Evolutionary conservation across 2,329 filamentous ascomycete genomes (phyloP).

Genomic region (Colletotrichum sp.): DNA sequence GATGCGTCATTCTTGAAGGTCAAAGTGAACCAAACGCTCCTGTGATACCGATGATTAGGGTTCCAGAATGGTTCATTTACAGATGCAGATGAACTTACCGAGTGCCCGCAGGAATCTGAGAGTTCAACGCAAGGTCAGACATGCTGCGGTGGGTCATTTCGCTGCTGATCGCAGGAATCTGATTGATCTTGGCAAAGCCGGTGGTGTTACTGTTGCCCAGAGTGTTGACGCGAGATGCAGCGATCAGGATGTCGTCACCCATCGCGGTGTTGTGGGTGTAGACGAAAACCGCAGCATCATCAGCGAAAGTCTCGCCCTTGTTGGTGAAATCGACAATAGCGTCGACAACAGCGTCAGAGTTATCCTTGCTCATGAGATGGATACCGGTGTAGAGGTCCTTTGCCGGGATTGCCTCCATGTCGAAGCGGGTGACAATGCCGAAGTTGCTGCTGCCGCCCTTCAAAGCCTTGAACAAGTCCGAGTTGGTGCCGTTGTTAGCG

Average conservation of each 20-base stretch:
- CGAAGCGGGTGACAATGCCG: constrained; percentile 41
- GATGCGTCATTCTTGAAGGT: constrained; percentile 6
- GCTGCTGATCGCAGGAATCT: neutral
- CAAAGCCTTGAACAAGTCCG: constrained; percentile 50
- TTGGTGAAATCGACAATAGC: constrained; percentile 46
- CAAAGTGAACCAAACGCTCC: constrained; percentile 26
- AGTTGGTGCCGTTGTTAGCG: constrained; percentile 36
- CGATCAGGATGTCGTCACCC: constrained; percentile 16
- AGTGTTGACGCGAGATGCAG: constrained; percentile 22
- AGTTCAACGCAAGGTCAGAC: neutral
- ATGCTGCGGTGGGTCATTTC: neutral
- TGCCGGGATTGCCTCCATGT: constrained; percentile 22
- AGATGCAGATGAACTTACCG: neutral
- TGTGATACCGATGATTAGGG: constrained; percentile 23
- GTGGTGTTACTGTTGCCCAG: constrained; percentile 7
- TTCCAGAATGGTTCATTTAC: rapidly evolving
- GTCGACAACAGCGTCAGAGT: constrained; percentile 11
- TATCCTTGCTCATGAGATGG: constrained; percentile 14
- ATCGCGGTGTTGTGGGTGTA: constrained; percentile 25
- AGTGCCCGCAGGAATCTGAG: neutral
- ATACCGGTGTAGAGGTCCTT: constrained; percentile 17
- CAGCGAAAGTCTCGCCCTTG: constrained; percentile 32
- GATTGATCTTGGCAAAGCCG: neutral
- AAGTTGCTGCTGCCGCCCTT: constrained; percentile 55
- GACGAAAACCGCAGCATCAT: constrained; percentile 28